A percentile compares a stretch with the other conserved stretches of the same genome.
These are phyloP conservation scores for Flaveria bidentis DNA, from an alignment of 129 eudicot genomes.

Conservation along the genomic window DNA sequence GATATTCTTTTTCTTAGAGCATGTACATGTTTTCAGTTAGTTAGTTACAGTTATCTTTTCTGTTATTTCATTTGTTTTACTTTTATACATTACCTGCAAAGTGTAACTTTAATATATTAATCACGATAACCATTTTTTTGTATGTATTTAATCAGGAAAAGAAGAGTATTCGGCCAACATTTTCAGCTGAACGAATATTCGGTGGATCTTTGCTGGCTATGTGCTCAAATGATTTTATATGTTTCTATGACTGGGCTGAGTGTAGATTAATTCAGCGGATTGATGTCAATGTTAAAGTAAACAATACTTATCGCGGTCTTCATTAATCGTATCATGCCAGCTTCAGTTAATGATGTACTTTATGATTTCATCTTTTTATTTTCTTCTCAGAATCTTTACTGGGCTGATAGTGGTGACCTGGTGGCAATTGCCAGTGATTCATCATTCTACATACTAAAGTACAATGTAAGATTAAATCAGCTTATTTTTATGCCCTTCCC, in stretches of 20 bases:
- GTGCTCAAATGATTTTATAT: constrained; percentile 94
- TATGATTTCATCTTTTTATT: constrained; percentile 5
- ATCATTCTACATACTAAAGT: constrained; percentile 82
- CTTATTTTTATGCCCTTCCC: background rate
- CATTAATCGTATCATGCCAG: constrained; percentile 16
- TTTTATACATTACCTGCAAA: background rate
- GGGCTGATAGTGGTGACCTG: constrained; percentile 99
- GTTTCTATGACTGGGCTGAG: constrained; percentile 98
- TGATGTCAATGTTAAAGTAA: constrained; percentile 92
- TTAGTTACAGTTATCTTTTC: too few relatives aligned
- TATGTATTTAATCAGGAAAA: constrained; percentile 58
- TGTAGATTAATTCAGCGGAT: constrained; percentile 88
- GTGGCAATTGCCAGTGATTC: constrained; percentile 92
- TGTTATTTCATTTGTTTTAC: too few relatives aligned
- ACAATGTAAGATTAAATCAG: constrained; percentile 55
- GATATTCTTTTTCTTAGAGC: background rate
- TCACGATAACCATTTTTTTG: background rate
- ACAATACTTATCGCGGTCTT: constrained; percentile 18
- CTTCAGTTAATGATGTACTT: constrained; percentile 3
- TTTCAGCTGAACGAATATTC: constrained; percentile 83
- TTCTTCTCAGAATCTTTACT: constrained; percentile 72
- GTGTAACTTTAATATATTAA: constrained; percentile 20
- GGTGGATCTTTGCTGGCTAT: constrained; percentile 90
- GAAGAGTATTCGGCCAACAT: constrained; percentile 94
- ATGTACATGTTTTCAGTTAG: too few relatives aligned